phyloP scores from a whole-genome alignment of 345 rosid species.

The Rubroshorea leprosula region DNA sequence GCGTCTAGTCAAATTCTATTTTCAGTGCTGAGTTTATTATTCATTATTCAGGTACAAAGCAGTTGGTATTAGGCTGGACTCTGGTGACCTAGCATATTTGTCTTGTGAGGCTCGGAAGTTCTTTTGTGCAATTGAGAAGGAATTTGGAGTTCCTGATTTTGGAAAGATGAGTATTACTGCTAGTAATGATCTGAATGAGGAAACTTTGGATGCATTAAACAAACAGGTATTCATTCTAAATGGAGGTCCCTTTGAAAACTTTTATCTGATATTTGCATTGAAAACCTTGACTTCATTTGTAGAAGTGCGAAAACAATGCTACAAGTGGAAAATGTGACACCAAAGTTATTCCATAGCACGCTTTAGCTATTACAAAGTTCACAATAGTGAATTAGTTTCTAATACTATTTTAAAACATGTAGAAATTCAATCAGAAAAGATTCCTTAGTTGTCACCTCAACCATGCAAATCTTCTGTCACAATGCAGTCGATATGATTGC shows the following conservation, averaged over 20 bases:
- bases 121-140: conserved; percentile 62
- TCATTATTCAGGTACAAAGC: conserved; percentile 66
- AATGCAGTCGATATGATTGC: too few species aligned
- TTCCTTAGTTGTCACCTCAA: too few species aligned
- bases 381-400: too few species aligned
- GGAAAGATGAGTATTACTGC: conserved; percentile 78
- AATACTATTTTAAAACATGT: too few species aligned
- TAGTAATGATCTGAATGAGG: conserved; percentile 95
- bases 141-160: conserved; percentile 55
- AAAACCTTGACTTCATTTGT: background rate
- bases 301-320: too few species aligned
- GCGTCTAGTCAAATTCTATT: background rate
- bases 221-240: conserved; percentile 58
- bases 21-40: conserved; percentile 19
- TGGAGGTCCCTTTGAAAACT: background rate
- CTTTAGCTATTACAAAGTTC: too few species aligned
- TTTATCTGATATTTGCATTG: background rate
- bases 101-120: conserved; percentile 73
- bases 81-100: conserved; percentile 91
- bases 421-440: too few species aligned
- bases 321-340: too few species aligned
- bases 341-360: too few species aligned
- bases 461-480: too few species aligned
- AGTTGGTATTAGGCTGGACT: conserved; percentile 84
- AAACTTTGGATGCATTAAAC: conserved; percentile 89